Evolutionary conservation across 108 stramenopile genomes (phyloP).

Genomic region (Skeletonema menzelii): DNA sequence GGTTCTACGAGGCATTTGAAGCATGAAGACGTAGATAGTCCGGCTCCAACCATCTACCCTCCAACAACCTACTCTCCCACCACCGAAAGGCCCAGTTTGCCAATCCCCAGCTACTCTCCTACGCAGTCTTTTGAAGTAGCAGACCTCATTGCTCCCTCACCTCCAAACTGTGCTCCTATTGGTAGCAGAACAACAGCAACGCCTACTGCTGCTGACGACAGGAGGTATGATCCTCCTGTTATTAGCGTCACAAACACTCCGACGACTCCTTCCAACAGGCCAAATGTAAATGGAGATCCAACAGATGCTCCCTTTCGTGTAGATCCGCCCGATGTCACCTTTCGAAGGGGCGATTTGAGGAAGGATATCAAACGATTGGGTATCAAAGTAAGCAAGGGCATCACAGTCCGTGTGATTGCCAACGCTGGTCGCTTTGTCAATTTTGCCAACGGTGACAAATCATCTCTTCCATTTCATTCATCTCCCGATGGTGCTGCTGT

Average conservation of each 20-base stretch:
- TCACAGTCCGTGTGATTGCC: neutral
- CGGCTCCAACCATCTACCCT: neutral
- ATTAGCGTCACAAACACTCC: neutral
- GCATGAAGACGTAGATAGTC: neutral
- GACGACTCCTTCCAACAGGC: neutral
- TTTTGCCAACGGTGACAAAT: neutral
- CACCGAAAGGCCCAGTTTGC: neutral
- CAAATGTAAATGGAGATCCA: neutral
- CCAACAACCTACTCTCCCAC: neutral
- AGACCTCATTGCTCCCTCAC: neutral
- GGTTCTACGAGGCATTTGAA: neutral
- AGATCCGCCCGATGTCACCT: neutral
- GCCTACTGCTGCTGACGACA: neutral
- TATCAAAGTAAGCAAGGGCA: conserved; percentile 10
- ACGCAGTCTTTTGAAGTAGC: neutral
- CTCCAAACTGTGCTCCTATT: conserved; percentile 5
- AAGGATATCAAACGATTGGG: conserved; percentile 1
- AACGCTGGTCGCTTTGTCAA: neutral
- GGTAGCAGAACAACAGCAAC: neutral
- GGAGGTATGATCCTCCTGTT: neutral
- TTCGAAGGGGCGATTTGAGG: conserved; percentile 4
- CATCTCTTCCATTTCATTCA: conserved; percentile 21
- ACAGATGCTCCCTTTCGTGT: neutral
- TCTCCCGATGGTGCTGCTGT: conserved; percentile 29
- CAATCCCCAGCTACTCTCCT: neutral